Conservation (phyloP, 306 rosid species). For the Corylus avellana region DNA sequence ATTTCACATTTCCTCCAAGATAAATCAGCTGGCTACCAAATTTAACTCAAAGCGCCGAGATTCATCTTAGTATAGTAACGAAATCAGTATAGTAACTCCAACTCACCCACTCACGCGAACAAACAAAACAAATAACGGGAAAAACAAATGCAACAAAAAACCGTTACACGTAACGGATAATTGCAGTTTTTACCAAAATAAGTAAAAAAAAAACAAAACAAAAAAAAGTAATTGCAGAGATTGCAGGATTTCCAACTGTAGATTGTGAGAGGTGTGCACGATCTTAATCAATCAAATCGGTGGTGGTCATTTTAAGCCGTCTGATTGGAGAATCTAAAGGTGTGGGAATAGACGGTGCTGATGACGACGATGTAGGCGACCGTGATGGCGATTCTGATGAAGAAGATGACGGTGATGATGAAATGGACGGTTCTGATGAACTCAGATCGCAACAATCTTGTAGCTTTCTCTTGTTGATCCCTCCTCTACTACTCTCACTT, state of each 20-base stretch:
- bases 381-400: slow-evolving; percentile 26
- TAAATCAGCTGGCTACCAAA: background rate
- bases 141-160: slow-evolving; percentile 48
- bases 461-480: slow-evolving; percentile 68
- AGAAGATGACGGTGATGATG: slow-evolving; percentile 38
- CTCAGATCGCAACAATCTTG: slow-evolving; percentile 49
- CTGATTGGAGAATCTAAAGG: slow-evolving; percentile 65
- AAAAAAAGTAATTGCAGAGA: slow-evolving; percentile 7
- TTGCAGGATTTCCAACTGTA: slow-evolving; percentile 2
- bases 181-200: slow-evolving; percentile 33
- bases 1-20: background rate
- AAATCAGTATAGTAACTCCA: slow-evolving; percentile 22
- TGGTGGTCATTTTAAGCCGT: slow-evolving; percentile 69
- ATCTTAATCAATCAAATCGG: slow-evolving; percentile 38
- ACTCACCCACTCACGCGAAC: slow-evolving; percentile 31
- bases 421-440: slow-evolving; percentile 58
- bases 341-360: slow-evolving; percentile 49
- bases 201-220: background rate
- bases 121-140: slow-evolving; percentile 42
- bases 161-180: slow-evolving; percentile 68
- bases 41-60: background rate
- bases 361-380: slow-evolving; percentile 18
- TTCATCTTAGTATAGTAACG: background rate
- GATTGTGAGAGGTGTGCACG: background rate
- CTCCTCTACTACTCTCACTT: slow-evolving; percentile 22